Conservation (phyloP, 768 basidiomycete species). For the Tylopilus plumbeoviolaceoides region DNA sequence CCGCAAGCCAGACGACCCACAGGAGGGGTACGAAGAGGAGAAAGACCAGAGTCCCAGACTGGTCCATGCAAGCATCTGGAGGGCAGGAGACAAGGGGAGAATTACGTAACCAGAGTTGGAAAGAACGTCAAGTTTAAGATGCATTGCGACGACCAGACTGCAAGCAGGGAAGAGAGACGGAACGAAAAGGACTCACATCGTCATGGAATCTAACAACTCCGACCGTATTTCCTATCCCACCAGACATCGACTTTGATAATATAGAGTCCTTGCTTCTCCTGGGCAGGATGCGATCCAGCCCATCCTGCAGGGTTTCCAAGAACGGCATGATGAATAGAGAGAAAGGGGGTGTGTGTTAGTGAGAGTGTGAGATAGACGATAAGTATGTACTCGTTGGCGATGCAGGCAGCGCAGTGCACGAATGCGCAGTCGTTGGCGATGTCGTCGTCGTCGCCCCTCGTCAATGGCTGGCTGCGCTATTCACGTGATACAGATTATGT, state of each 20-base stretch:
- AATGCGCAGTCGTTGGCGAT: conserved; percentile 5
- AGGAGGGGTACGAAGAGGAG: conserved; percentile 63
- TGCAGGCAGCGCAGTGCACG: conserved; percentile 4
- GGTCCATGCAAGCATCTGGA: conserved; percentile 35
- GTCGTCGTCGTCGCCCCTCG: background rate
- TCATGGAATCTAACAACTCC: conserved; percentile 64
- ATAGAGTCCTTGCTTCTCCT: conserved; percentile 5
- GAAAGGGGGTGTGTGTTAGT: background rate
- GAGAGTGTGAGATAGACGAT: background rate
- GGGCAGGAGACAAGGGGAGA: conserved; percentile 20
- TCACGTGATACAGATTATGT: conserved; percentile 28
- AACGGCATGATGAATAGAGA: conserved; percentile 20
- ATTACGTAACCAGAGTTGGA: conserved; percentile 33
- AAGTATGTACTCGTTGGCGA: conserved; percentile 10
- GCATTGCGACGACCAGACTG: conserved; percentile 11
- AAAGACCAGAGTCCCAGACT: conserved; percentile 51
- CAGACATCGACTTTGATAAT: conserved; percentile 38
- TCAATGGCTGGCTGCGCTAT: background rate
- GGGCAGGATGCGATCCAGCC: conserved; percentile 30
- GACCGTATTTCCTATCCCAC: conserved; percentile 56
- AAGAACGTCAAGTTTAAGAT: background rate
- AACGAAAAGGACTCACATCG: conserved; percentile 51
- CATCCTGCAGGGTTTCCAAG: conserved; percentile 28
- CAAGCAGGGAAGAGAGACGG: conserved; percentile 12
- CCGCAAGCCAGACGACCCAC: conserved; percentile 70